Conservation (phyloP, 495 filamentous ascomycete genomes). For the Annulohypoxylon stygium region DNA sequence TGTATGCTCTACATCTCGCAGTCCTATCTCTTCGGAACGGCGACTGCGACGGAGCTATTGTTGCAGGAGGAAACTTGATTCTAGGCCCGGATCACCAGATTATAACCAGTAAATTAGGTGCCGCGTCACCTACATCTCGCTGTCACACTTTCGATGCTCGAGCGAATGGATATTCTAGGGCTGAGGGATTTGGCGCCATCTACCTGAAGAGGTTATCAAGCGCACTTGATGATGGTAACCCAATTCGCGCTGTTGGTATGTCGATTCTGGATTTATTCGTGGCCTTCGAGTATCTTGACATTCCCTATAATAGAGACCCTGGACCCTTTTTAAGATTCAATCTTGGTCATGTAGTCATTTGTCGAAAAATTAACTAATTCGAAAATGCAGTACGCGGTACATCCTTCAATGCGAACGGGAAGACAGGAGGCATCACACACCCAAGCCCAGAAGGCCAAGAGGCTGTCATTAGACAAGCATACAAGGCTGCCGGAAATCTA, state of each 20-base stretch:
- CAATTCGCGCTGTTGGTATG: conserved; percentile 64
- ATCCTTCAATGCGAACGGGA: not conserved
- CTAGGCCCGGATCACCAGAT: conserved; percentile 55
- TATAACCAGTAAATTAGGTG: conserved; percentile 35
- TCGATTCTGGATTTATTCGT: too few relatives aligned
- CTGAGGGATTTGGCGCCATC: conserved; percentile 66
- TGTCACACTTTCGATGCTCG: conserved; percentile 66
- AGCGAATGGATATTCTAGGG: conserved; percentile 71
- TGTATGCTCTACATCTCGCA: conserved; percentile 26
- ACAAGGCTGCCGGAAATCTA: not conserved
- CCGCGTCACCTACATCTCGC: conserved; percentile 50
- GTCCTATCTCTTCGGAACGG: conserved; percentile 16
- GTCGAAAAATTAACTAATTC: too few relatives aligned
- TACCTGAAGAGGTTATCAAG: conserved; percentile 65
- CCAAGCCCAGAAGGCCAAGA: conserved; percentile 20
- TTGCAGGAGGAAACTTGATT: conserved; percentile 64
- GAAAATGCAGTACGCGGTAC: conserved; percentile 51
- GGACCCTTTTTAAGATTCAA: too few relatives aligned
- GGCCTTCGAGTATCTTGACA: too few relatives aligned
- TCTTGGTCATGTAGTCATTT: too few relatives aligned
- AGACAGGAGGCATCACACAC: conserved; percentile 14
- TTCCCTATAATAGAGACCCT: too few relatives aligned
- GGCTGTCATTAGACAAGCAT: conserved; percentile 8
- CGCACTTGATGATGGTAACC: conserved; percentile 61
- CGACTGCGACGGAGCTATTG: conserved; percentile 53